Evolutionary conservation across 2,329 filamentous ascomycete genomes (phyloP).

Genomic region (Xylaria digitata): DNA sequence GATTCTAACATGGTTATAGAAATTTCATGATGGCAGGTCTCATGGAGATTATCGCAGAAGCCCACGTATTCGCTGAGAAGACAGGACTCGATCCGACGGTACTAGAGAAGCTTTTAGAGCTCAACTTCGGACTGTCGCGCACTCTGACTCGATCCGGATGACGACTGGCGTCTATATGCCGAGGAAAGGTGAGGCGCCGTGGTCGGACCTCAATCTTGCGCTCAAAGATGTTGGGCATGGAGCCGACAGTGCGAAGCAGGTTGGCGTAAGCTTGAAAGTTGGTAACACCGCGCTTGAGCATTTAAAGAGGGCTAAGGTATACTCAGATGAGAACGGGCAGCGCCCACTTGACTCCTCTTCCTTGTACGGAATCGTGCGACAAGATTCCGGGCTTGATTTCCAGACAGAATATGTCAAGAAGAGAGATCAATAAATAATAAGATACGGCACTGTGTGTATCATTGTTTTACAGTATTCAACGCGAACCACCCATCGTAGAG

Average conservation of each 20-base stretch:
- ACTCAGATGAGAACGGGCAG: constrained; percentile 49
- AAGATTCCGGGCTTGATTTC: constrained; percentile 37
- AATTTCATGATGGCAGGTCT: constrained; percentile 35
- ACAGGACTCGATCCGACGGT: constrained; percentile 54
- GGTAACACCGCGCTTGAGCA: constrained; percentile 58
- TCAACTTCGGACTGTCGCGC: constrained; percentile 55
- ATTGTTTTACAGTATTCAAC: neutral
- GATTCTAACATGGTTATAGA: constrained; percentile 10
- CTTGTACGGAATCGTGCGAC: constrained; percentile 60
- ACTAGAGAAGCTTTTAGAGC: constrained; percentile 57
- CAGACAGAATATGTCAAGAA: constrained; percentile 36
- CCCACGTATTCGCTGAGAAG: constrained; percentile 61
- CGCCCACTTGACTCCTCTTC: constrained; percentile 61
- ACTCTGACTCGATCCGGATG: constrained; percentile 53
- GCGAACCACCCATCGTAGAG: neutral
- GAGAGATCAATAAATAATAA: constrained; percentile 22
- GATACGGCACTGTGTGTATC: neutral
- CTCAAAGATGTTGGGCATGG: constrained; percentile 65
- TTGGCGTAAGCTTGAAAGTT: constrained; percentile 54
- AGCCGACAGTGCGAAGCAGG: constrained; percentile 55
- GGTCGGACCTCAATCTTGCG: constrained; percentile 61
- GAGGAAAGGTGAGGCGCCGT: constrained; percentile 52
- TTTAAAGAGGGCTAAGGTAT: constrained; percentile 56
- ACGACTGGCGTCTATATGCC: constrained; percentile 56
- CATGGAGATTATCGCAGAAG: constrained; percentile 56